These are phyloP conservation scores for Mucor sp. DNA, from an alignment of 371 early-diverging fungal species.

Conservation along the genomic window DNA sequence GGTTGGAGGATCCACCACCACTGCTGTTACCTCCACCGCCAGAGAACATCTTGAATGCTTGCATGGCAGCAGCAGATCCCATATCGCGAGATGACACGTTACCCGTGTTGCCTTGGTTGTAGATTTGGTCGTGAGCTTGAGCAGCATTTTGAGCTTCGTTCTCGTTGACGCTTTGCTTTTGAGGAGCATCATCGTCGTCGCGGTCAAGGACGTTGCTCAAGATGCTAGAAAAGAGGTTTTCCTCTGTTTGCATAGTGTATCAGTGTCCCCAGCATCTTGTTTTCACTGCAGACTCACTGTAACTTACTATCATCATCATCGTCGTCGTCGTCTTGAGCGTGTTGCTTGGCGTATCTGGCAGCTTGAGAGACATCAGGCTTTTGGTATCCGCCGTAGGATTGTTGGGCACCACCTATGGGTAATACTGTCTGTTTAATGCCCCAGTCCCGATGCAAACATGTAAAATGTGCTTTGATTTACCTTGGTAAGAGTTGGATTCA, in stretches of 20 bases:
- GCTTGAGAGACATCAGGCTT: conserved; percentile 34
- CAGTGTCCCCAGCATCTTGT: neutral
- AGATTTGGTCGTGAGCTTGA: conserved; percentile 38
- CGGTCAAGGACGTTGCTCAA: conserved; percentile 26
- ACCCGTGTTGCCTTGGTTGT: conserved; percentile 27
- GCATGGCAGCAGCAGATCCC: conserved; percentile 52
- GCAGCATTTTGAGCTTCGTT: conserved; percentile 36
- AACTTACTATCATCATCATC: conserved; percentile 27
- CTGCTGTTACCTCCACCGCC: conserved; percentile 32
- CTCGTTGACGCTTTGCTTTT: conserved; percentile 23
- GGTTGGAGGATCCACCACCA: conserved; percentile 20
- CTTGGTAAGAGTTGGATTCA: conserved; percentile 25
- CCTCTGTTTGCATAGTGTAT: conserved; percentile 10
- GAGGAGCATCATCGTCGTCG: conserved; percentile 35
- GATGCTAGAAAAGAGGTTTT: conserved; percentile 33
- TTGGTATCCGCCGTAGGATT: conserved; percentile 7
- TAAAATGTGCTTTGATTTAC: neutral
- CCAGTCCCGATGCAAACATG: neutral
- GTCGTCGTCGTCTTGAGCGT: conserved; percentile 23
- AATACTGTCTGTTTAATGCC: neutral
- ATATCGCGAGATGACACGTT: conserved; percentile 41
- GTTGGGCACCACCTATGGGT: conserved; percentile 2
- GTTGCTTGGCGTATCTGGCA: conserved; percentile 35
- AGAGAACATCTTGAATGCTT: conserved; percentile 53
- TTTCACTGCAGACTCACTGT: no score